Conservation (phyloP, 768 basidiomycete genomes). For the Suillus brevipes region DNA sequence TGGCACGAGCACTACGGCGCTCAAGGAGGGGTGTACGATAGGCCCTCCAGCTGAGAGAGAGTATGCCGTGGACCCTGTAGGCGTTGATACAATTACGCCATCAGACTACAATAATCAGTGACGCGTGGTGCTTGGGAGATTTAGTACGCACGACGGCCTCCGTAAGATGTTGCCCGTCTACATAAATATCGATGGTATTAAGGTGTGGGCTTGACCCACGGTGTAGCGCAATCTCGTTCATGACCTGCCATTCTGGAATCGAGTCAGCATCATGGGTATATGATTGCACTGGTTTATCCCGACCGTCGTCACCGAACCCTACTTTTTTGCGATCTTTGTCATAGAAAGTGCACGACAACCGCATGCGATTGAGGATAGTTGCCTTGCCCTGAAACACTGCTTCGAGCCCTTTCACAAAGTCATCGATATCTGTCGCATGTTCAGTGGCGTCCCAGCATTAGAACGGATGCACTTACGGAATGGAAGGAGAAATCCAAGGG, state of each 20-base stretch:
- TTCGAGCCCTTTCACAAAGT: slow-evolving; percentile 77
- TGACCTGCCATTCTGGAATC: slow-evolving; percentile 85
- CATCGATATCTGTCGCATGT: slow-evolving; percentile 73
- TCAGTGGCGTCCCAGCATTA: neutral
- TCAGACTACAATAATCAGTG: slow-evolving; percentile 62
- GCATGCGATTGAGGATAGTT: slow-evolving; percentile 86
- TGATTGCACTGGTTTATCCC: slow-evolving; percentile 16
- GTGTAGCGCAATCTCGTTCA: slow-evolving; percentile 95
- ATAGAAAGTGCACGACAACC: slow-evolving; percentile 79
- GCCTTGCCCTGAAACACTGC: slow-evolving; percentile 79
- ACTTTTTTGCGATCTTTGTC: slow-evolving; percentile 59
- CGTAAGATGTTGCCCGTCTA: slow-evolving; percentile 92
- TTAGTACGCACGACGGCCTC: slow-evolving; percentile 80
- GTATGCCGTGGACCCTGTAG: slow-evolving; percentile 96
- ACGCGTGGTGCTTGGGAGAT: slow-evolving; percentile 13
- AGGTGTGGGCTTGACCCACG: slow-evolving; percentile 89
- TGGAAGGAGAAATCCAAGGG: slow-evolving; percentile 88
- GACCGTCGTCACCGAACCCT: slow-evolving; percentile 59
- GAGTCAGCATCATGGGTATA: slow-evolving; percentile 3
- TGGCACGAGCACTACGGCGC: slow-evolving; percentile 90
- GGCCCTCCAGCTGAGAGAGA: slow-evolving; percentile 95
- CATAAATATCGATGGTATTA: slow-evolving; percentile 90
- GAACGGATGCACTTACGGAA: slow-evolving; percentile 64
- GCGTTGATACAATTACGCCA: slow-evolving; percentile 91
- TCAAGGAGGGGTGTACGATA: slow-evolving; percentile 91